Evolutionary conservation across 495 filamentous ascomycete genomes (phyloP).

Genomic region (Podospora anserina): DNA sequence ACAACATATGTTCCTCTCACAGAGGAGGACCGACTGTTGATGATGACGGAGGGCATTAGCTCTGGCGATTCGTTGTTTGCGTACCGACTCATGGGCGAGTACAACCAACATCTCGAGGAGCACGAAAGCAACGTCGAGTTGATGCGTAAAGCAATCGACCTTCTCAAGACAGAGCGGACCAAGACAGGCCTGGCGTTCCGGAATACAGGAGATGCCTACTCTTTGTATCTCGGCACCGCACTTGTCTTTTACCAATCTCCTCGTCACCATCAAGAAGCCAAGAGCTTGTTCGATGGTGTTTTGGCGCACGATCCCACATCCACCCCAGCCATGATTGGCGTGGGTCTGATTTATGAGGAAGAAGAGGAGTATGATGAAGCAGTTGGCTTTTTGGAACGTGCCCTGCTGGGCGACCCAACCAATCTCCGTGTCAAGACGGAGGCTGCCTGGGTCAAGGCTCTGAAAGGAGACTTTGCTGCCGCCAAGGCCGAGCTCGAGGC

Average conservation of each 20-base stretch:
- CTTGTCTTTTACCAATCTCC: slow-evolving; percentile 85
- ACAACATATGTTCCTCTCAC: slow-evolving; percentile 52
- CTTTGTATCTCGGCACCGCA: slow-evolving; percentile 72
- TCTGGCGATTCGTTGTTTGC: slow-evolving; percentile 73
- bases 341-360: slow-evolving; percentile 88
- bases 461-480: slow-evolving; percentile 67
- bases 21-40: slow-evolving; percentile 67
- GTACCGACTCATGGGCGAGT: slow-evolving; percentile 78
- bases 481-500: slow-evolving; percentile 65
- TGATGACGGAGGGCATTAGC: slow-evolving; percentile 81
- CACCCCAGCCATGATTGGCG: slow-evolving; percentile 78
- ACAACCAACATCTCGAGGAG: slow-evolving; percentile 82
- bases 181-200: slow-evolving; percentile 63
- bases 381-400: slow-evolving; percentile 70
- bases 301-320: slow-evolving; percentile 67
- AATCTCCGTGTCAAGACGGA: slow-evolving; percentile 79
- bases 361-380: slow-evolving; percentile 82
- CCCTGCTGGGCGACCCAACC: slow-evolving; percentile 62
- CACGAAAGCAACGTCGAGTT: slow-evolving; percentile 78
- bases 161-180: slow-evolving; percentile 55
- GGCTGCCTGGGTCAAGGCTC: slow-evolving; percentile 81
- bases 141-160: slow-evolving; percentile 65
- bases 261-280: slow-evolving; percentile 84
- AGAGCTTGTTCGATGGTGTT: slow-evolving; percentile 72
- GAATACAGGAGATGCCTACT: slow-evolving; percentile 68